These are phyloP conservation scores for Suillus lakei DNA, from an alignment of 768 basidiomycete genomes.

Conservation along the genomic window DNA sequence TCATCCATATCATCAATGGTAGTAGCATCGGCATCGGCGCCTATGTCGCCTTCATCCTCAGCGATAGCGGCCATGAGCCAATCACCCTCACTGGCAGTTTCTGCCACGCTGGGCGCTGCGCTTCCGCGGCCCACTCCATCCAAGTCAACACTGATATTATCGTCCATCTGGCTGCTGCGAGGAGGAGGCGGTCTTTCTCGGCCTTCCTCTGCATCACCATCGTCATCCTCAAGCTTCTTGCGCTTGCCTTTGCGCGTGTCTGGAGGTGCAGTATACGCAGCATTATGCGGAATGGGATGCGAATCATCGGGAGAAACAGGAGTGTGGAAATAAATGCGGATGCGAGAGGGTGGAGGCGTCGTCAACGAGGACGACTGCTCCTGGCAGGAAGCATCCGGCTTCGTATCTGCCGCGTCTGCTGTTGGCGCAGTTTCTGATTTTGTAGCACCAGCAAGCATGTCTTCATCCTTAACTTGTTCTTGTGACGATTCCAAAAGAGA, in stretches of 20 bases:
- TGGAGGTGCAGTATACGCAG: constrained; percentile 52
- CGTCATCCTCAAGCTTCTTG: constrained; percentile 90
- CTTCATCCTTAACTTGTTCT: constrained; percentile 37
- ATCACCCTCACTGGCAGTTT: constrained; percentile 73
- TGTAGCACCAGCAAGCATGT: constrained; percentile 23
- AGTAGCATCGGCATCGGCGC: constrained; percentile 57
- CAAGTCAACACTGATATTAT: constrained; percentile 59
- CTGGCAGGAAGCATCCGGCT: constrained; percentile 30
- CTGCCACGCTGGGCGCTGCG: constrained; percentile 68
- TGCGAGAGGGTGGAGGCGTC: constrained; percentile 71
- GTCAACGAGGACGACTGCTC: constrained; percentile 34
- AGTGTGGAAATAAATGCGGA: constrained; percentile 92
- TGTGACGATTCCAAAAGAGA: constrained; percentile 37
- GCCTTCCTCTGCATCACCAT: constrained; percentile 77
- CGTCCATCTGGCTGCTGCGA: constrained; percentile 47
- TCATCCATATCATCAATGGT: constrained; percentile 50
- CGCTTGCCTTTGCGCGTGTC: constrained; percentile 80
- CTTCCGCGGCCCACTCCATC: constrained; percentile 64
- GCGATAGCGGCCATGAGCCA: constrained; percentile 91
- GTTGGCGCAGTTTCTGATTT: constrained; percentile 25
- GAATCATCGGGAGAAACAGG: constrained; percentile 84
- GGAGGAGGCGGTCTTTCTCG: constrained; percentile 69
- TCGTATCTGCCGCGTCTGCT: constrained; percentile 38
- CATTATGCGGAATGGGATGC: constrained; percentile 71
- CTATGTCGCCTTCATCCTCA: constrained; percentile 65